Base-by-base conservation (phyloP, 495 filamentous ascomycete genomes). In the Aspergillus coremiiformis region DNA sequence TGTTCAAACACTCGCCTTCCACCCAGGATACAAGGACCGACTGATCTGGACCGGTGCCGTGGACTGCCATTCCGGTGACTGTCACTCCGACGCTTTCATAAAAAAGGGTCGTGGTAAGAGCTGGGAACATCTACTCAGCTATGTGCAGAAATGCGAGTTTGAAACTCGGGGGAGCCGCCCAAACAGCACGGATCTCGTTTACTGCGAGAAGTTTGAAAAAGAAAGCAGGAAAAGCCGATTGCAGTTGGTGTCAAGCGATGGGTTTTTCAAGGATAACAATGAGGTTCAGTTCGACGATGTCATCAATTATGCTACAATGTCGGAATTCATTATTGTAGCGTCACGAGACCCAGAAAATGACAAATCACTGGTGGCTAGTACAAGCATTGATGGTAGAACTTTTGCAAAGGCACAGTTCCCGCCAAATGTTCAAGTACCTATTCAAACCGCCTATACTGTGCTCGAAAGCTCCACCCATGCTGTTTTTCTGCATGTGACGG, bases 271-370 rank as follows among this genome's bases (percentile, higher is more conserved):
- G n/a, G 76, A 81, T 22, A 64, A 77, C 49, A 64, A 75, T 24
- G 11, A 41, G 17, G 70, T 78, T 0, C 75, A 77, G 32, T 80
- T 85, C 62, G 69, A 78, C 5, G 78, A 90, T 51, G 84, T 96
- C 51, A 83, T 85, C 37, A 82, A 85, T 41, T 97, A 92, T 66
- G 91, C 89, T 5, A 94, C 84, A 22, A 95, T 94, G 89, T 80
- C 85, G 20, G 92, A 96, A 57, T 99, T 93, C 69, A 89, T 97
- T 60, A 79, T 99, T 39, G 89, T 95, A 29, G 93, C 93, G 1
- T 81, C 82, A 27, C 79, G 82, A 60, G 69, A 78, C 49, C 77
- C 84, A 22, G 64, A 73, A 19, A 79, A 87, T 23, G 76, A 79
- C 45, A 75, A 84, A 35, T 85, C 78, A 12, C 68, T 97, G 57